Evolutionary conservation across 805 yeast genomes (phyloP).

Genomic region (Wickerhamomyces subpelliculosus): DNA sequence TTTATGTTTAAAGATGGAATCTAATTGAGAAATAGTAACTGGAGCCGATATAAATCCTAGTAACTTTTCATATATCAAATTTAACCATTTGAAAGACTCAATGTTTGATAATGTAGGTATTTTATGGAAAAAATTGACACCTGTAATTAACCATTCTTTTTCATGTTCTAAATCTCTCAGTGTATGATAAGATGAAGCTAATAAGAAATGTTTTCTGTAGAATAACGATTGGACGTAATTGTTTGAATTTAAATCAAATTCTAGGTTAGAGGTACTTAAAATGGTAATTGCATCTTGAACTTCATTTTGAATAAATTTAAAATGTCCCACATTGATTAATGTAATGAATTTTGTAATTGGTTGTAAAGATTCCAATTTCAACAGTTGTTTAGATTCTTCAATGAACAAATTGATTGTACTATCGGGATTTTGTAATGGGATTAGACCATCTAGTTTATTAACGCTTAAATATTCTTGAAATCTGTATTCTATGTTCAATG

Average conservation of each 20-base stretch:
- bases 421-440: not conserved
- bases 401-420: too few relatives aligned
- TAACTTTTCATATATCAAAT: slow-evolving; percentile 4
- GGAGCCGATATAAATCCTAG: slow-evolving; percentile 1
- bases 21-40: slow-evolving; percentile 2
- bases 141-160: slow-evolving; percentile 1
- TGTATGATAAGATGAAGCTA: slow-evolving; percentile 1
- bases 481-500: slow-evolving; percentile 2
- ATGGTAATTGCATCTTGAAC: not conserved
- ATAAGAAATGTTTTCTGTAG: slow-evolving; percentile 8
- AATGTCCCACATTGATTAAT: not conserved
- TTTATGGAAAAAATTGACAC: slow-evolving; percentile 7
- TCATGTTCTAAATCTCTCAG: not conserved
- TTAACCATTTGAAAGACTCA: slow-evolving; percentile 16
- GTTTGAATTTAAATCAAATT: not conserved
- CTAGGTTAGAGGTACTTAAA: not conserved
- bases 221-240: not conserved
- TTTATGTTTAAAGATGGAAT: slow-evolving; percentile 5
- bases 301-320: not conserved
- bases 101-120: slow-evolving; percentile 15
- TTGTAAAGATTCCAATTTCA: not conserved
- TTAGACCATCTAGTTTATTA: slow-evolving; percentile 2
- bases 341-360: not conserved
- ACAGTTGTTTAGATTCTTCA: not conserved
- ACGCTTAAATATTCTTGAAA: not conserved